A percentile compares a stretch with the other conserved stretches of the same genome.
These are phyloP conservation scores for Wallacemonas sp. DNA, from an alignment of 208 protist species.

Conservation along the genomic window DNA sequence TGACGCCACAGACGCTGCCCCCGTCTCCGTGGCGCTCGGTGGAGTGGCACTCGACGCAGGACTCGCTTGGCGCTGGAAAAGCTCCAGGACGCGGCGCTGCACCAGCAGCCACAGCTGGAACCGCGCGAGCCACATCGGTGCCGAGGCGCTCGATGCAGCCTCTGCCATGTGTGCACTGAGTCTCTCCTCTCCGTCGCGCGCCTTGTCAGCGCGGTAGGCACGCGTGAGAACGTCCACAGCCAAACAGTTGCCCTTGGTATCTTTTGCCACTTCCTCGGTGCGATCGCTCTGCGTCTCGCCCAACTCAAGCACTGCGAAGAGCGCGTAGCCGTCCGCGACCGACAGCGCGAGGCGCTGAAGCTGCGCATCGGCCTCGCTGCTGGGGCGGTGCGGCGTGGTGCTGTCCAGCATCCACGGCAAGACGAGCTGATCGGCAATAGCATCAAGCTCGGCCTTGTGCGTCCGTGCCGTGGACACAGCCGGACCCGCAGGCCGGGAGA, in stretches of 20 bases:
- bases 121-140: conserved; percentile 15
- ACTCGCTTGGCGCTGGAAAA: conserved; percentile 18
- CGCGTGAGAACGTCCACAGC: background rate
- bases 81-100: conserved; percentile 26
- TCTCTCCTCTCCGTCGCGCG: no score
- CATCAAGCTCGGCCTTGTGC: background rate
- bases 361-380: background rate
- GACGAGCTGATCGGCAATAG: background rate
- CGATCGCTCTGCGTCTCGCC: background rate
- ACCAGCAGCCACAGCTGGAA: conserved; percentile 30
- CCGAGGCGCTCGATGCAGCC: no score
- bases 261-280: background rate
- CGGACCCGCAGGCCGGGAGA: background rate
- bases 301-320: background rate
- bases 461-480: background rate
- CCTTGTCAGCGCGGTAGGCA: no score
- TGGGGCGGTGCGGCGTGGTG: no score
- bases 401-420: conserved; percentile 5
- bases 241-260: background rate
- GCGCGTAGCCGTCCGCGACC: conserved; percentile 18
- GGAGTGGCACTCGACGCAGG: no score
- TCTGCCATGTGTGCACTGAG: no score
- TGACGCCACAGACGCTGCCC: background rate
- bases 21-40: no score
- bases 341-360: conserved; percentile 17